phyloP scores from a whole-genome alignment of 805 yeast species.

The Geotrichum ghanense region DNA sequence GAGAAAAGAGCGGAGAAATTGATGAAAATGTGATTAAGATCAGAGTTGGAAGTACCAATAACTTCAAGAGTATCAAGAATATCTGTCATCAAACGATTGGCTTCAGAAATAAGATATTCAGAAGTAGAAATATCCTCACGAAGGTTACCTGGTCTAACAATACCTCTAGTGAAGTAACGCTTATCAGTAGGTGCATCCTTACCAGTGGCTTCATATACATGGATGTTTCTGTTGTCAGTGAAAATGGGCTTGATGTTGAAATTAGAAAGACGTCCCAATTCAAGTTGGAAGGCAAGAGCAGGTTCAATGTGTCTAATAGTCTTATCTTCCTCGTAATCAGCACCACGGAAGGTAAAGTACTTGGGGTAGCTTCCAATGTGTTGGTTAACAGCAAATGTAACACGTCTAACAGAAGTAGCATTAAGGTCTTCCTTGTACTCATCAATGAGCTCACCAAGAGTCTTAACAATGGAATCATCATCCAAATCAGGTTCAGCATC shows the following conservation, averaged over 20 bases:
- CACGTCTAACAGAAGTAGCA: conserved; percentile 74
- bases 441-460: conserved; percentile 52
- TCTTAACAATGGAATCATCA: conserved; percentile 56
- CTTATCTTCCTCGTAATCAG: conserved; percentile 73
- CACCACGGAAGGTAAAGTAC: conserved; percentile 91
- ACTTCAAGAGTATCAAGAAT: conserved; percentile 91
- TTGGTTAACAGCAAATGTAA: conserved; percentile 81
- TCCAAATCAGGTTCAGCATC: conserved; percentile 61
- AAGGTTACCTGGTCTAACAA: conserved; percentile 89
- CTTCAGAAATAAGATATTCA: conserved; percentile 91
- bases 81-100: conserved; percentile 91
- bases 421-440: conserved; percentile 61
- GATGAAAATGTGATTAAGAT: conserved; percentile 92
- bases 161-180: conserved; percentile 94
- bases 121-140: conserved; percentile 87
- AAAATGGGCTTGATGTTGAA: conserved; percentile 90
- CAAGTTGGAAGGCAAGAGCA: conserved; percentile 94
- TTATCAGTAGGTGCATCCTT: conserved; percentile 88
- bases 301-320: conserved; percentile 98
- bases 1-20: conserved; percentile 94
- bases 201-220: conserved; percentile 93
- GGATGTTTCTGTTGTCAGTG: conserved; percentile 94
- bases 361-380: conserved; percentile 82
- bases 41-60: conserved; percentile 89
- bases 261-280: conserved; percentile 86